phyloP scores from a whole-genome alignment of 23 red algal genomes.

The Gracilaria gracilis region DNA sequence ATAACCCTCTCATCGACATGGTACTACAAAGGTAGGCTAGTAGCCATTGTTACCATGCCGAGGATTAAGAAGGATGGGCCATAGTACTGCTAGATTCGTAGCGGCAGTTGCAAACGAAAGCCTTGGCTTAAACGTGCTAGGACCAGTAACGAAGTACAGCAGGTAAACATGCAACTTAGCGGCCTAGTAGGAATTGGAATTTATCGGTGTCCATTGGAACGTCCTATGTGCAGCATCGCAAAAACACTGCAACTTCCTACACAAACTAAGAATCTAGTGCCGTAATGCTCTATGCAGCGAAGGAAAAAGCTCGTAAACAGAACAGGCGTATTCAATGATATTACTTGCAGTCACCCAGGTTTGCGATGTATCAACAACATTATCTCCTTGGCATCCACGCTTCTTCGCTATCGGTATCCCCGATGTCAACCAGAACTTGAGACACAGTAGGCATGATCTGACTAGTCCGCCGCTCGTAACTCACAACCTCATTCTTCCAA shows the following conservation, averaged over 20 bases:
- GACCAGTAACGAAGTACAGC: no score
- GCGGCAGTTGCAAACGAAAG: no score
- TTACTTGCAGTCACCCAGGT: background rate
- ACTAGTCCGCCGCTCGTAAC: constrained; percentile 51
- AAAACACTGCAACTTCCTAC: background rate
- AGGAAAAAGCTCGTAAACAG: constrained; percentile 15
- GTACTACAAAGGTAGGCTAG: no score
- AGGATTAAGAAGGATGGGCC: no score
- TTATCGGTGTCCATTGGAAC: background rate
- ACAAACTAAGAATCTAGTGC: background rate
- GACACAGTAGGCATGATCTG: constrained; percentile 62
- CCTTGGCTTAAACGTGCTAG: no score
- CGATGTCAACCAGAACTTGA: constrained; percentile 58
- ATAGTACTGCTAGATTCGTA: no score
- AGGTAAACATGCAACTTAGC: no score
- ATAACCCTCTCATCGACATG: no score
- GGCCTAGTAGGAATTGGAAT: no score
- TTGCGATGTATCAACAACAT: background rate
- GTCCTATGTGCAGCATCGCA: background rate
- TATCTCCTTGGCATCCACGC: constrained; percentile 34
- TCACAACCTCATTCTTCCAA: constrained; percentile 68
- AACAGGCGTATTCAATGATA: constrained; percentile 10
- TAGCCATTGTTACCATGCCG: no score
- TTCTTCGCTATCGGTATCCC: constrained; percentile 40
- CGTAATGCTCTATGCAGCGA: background rate